Base-by-base conservation (phyloP, 768 basidiomycete genomes). In the Leccinellum luteum region DNA sequence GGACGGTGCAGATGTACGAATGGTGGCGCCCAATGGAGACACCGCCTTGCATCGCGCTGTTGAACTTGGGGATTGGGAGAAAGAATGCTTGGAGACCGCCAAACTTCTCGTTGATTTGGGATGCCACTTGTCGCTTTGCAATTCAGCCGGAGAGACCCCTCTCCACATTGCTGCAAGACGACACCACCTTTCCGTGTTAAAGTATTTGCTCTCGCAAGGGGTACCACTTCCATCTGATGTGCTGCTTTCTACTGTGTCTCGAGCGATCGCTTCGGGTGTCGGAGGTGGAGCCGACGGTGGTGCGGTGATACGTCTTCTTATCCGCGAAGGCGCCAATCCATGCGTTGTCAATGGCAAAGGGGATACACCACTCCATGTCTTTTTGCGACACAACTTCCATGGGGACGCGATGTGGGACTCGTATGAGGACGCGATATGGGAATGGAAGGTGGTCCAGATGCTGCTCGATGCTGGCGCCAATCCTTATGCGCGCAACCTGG, bases 191-290 rank as follows among this genome's bases (percentile, higher is more conserved):
- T 23, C 44, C 44, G 44, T 21, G 6, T 7, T 45, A 2, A 45
- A 45, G 19, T 45, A 45, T 23, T 21, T 45, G 19, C 44, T 8
- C 13, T 45, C 44, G 13, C 13, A 45, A 21, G 21, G 44, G 3
- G 21, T 7, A 3, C 44, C 44, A 21, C 44, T 45, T 23, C 21
- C 44, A 14, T 45, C 19, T 45, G 21, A 45, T 23, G 44, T 23
- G 2, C 21, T 45, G 6, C 21, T 23, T 23, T 45, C 21, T 23
- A 21, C 44, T 23, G 21, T 8, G 44, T 21, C 21, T 23, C 0
- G 7, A 28, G 4, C 4, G 38, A n/a, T n/a, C 9, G 0, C 2
- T n/a, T 0, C 8, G 3, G 0, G 7, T 32, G 0, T 32, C 12
- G 12, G 1, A 9, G 14, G 6, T 34, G 14, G 9, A 31, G 30